These are phyloP conservation scores for Ceratopteris richardii DNA, from an alignment of 75 land plant species.

Conservation along the genomic window DNA sequence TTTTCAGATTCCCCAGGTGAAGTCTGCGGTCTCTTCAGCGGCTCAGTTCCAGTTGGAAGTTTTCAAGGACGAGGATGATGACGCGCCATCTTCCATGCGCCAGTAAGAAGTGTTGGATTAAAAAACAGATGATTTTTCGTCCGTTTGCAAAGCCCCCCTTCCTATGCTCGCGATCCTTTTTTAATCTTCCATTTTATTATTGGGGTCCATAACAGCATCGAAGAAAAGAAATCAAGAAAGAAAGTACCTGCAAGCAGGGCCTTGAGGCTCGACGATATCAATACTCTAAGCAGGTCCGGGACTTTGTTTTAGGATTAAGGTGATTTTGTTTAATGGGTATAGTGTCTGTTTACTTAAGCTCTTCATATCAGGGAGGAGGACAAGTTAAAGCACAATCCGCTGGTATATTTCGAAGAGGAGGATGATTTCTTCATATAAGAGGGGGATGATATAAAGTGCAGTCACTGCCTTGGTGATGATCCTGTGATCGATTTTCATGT, in stretches of 20 bases:
- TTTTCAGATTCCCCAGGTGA: conserved; percentile 5
- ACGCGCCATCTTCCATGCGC: too few relatives aligned
- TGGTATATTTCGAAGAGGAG: conserved; percentile 2
- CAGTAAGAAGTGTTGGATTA: too few relatives aligned
- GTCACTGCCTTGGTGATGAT: too few relatives aligned
- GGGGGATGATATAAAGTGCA: too few relatives aligned
- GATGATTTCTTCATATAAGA: neutral
- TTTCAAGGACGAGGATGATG: conserved; percentile 2
- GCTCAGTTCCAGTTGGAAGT: neutral
- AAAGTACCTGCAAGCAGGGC: conserved; percentile 1
- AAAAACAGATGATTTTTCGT: neutral
- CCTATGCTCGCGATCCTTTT: too few relatives aligned
- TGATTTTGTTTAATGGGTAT: neutral
- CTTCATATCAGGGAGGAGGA: conserved; percentile 3
- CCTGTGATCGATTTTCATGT: too few relatives aligned
- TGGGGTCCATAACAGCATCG: neutral
- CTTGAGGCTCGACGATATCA: conserved; percentile 5
- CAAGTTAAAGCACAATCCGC: conserved; percentile 7
- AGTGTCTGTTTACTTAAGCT: neutral
- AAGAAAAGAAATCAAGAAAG: neutral
- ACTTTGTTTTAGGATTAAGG: neutral
- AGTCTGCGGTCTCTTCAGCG: neutral
- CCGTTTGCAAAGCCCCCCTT: neutral
- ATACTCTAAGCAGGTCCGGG: neutral
- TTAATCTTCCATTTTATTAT: neutral